Evolutionary conservation across 1,139 yeast genomes (phyloP), one percentile per base, ranked within the genome.

Genomic region (Sugiyamaella sp.): DNA sequence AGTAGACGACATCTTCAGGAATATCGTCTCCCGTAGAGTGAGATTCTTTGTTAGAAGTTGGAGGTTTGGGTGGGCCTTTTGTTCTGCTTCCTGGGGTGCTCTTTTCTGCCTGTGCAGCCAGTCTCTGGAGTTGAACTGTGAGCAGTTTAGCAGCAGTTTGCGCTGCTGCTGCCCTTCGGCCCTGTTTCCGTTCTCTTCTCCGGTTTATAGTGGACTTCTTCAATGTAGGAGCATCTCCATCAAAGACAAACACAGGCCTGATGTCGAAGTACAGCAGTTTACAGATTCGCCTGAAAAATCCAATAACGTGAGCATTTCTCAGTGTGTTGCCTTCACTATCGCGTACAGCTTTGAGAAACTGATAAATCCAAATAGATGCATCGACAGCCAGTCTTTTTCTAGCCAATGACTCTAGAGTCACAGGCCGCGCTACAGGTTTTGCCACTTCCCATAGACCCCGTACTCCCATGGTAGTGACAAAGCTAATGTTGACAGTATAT

Each of bases 361-460:
- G 99, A 68, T 95, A 95, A 53, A 95, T 88, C 99, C 99, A 95
- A 61, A 95, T 95, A 1, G 98, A 91, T 0, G 99, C 99, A 75
- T 95, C 99, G 9, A 95, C 95, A 0, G 99, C 99, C 63, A 95
- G 74, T 55, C 80, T 77, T 67, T 86, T 86, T 57, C 90, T 81
- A 16, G 77, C 73, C 41, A 93, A 76, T 0, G 96, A 85, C 67
- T 93, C 99, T 29, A 95, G 77, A 52, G 93, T 78, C 2, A 93
- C 96, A 0, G 99, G 97, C 52, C 88, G 77, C 0, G 98, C 95
- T 0, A 93, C 82, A 0, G 97, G 96, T 2, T 91, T 95, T 3
- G 93, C 77, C 17, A 93, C 84, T 51, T 85, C 91, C 99, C 99
- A 95, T 52, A 95, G 79, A 6, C 95, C 89, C 63, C 89, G 89